Conservation (phyloP, 2,329 filamentous ascomycete species). For the Phialemoniopsis sp. region DNA sequence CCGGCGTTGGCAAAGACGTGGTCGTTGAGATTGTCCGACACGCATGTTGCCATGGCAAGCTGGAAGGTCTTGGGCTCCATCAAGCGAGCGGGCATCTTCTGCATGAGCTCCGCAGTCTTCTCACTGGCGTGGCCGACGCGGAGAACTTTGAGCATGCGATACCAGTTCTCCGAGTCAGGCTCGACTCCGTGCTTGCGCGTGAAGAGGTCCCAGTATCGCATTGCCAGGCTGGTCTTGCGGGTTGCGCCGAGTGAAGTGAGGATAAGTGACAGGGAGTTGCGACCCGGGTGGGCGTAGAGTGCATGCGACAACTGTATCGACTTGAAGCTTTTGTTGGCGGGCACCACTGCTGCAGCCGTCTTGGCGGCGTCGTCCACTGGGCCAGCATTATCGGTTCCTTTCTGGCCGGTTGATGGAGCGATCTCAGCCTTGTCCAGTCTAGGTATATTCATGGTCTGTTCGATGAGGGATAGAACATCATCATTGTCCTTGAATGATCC, state of each 20-base stretch:
- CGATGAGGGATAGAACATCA: slow-evolving; percentile 70
- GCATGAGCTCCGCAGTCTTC: slow-evolving; percentile 55
- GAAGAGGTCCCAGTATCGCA: slow-evolving; percentile 74
- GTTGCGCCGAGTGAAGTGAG: slow-evolving; percentile 60
- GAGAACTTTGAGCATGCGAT: slow-evolving; percentile 64
- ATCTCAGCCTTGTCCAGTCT: slow-evolving; percentile 38
- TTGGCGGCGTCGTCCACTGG: neutral
- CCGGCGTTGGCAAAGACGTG: slow-evolving; percentile 63
- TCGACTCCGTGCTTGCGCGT: slow-evolving; percentile 55
- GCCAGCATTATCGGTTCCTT: neutral
- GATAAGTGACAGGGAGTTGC: slow-evolving; percentile 64
- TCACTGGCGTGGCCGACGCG: slow-evolving; percentile 62
- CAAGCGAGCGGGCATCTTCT: slow-evolving; percentile 41
- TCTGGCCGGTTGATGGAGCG: slow-evolving; percentile 1
- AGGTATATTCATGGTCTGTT: slow-evolving; percentile 76
- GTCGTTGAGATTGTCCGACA: slow-evolving; percentile 72
- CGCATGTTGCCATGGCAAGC: slow-evolving; percentile 69
- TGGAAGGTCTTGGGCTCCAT: slow-evolving; percentile 55
- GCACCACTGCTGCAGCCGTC: no score
- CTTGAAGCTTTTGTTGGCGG: neutral
- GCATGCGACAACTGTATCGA: slow-evolving; percentile 5
- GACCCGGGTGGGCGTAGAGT: slow-evolving; percentile 38
- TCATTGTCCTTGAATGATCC: slow-evolving; percentile 61
- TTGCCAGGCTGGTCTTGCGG: slow-evolving; percentile 56
- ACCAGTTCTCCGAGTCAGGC: slow-evolving; percentile 70